Conservation (phyloP, 1,284 basidiomycete genomes). For the Veloboletus limbatus region DNA sequence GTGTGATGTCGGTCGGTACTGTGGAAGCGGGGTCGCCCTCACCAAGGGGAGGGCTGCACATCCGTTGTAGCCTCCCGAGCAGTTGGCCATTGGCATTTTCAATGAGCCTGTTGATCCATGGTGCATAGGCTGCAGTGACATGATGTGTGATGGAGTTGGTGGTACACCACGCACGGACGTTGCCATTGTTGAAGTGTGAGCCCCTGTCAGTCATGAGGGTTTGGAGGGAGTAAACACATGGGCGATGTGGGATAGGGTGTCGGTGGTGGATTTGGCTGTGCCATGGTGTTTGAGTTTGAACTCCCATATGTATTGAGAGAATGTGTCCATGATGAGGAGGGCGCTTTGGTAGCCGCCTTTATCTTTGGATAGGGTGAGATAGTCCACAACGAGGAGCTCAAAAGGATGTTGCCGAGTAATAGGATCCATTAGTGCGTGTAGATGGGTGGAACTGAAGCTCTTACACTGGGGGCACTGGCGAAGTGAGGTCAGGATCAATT, state of each 20-base stretch:
- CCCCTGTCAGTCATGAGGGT: slow-evolving; percentile 40
- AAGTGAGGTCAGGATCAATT: slow-evolving; percentile 14
- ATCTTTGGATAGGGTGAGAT: slow-evolving; percentile 23
- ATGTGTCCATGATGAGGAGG: slow-evolving; percentile 21
- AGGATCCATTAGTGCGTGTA: not conserved
- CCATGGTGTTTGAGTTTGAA: slow-evolving; percentile 23
- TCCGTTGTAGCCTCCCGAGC: slow-evolving; percentile 25
- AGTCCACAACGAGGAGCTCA: slow-evolving; percentile 26
- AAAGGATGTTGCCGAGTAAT: slow-evolving; percentile 19
- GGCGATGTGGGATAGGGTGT: slow-evolving; percentile 24
- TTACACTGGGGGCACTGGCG: slow-evolving; percentile 22
- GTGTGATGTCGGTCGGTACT: no score
- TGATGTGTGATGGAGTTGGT: slow-evolving; percentile 21
- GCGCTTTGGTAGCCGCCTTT: slow-evolving; percentile 22
- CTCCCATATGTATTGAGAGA: slow-evolving; percentile 20
- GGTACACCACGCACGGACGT: slow-evolving; percentile 31
- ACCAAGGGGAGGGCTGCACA: slow-evolving; percentile 34
- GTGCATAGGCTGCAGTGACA: slow-evolving; percentile 36
- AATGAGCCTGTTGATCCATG: slow-evolving; percentile 39
- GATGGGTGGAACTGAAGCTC: slow-evolving; percentile 22
- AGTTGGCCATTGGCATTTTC: slow-evolving; percentile 36
- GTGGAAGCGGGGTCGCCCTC: no score
- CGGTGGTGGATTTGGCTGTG: slow-evolving; percentile 15
- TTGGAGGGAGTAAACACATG: slow-evolving; percentile 27
- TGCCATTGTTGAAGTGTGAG: slow-evolving; percentile 37